Evolutionary conservation across 495 filamentous ascomycete species (phyloP), one percentile per base, ranked within the genome.

Genomic region (Aspergillus biplanus): DNA sequence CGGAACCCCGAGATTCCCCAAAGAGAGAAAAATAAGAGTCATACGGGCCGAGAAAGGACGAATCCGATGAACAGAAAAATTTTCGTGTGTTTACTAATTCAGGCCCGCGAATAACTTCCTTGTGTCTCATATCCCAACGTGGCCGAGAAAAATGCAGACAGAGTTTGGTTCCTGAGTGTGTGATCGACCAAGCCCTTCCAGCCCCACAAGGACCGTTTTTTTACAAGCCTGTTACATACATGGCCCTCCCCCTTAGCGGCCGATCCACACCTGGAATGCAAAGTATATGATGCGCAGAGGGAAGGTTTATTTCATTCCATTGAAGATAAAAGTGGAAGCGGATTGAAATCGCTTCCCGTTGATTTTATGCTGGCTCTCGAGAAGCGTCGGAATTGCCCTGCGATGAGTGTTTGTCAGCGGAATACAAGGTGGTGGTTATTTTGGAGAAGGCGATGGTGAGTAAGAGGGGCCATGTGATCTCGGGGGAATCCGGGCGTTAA

Each of bases 291-390:
- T 42, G 21, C n/a, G 32, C 0, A 33, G 7, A 32, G 6, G 27
- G 33, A n/a, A 42, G 9, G 33, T 7, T 54, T 12, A 54, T 7
- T 9, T 11, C 7, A 52, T 18, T 9, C 56, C 21, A 31, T 1
- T 4, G 6, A 7, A 42, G 12, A 47, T 18, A 33, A 37, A 69
- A 65, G 50, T 65, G 53, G 48, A 66, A 69, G 47, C 61, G 59
- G 27, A 1, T 59, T 12, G 9, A 59, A 65, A 35, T 37, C 33
- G 5, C 49, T 69, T 56, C 67, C 68, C 65, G 67, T 63, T 70
- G 58, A 59, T 33, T 35, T 64, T 35, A 16, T 53, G 33, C n/a
- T 15, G 9, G 35, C 5, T 27, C 21, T 27, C 0, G n/a, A 39
- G 8, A 42, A 33, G 21, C 15, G 6, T 27, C 47, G 49, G 39